Conservation (phyloP, 1,284 basidiomycete genomes). For the Ustilago trichophora region DNA sequence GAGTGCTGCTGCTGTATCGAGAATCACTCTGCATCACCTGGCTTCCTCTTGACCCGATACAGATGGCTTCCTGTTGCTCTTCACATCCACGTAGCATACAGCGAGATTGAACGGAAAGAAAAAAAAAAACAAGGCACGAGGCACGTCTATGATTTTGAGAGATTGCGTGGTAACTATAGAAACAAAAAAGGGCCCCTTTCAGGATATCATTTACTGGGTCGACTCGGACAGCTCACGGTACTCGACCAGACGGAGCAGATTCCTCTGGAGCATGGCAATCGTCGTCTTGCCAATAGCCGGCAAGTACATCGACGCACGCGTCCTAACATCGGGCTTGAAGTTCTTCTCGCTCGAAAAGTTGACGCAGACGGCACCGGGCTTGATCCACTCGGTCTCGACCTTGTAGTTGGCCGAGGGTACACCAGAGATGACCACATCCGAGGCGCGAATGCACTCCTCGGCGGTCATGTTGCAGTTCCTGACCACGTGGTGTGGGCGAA, state of each 20-base stretch:
- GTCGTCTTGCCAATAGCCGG: slow-evolving; percentile 96
- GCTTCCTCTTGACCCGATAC: too few relatives aligned
- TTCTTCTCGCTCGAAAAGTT: slow-evolving; percentile 97
- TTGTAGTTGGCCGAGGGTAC: slow-evolving; percentile 80
- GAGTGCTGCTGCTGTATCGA: too few relatives aligned
- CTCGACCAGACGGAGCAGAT: slow-evolving; percentile 73
- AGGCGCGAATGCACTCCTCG: slow-evolving; percentile 56
- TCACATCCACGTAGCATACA: too few relatives aligned
- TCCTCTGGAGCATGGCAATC: slow-evolving; percentile 93
- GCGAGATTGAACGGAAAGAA: too few relatives aligned
- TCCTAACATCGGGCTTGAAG: slow-evolving; percentile 90
- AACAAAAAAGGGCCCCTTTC: too few relatives aligned
- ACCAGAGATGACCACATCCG: slow-evolving; percentile 62
- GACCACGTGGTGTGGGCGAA: slow-evolving; percentile 79
- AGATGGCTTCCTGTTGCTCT: too few relatives aligned
- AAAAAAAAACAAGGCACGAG: too few relatives aligned
- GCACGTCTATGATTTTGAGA: too few relatives aligned
- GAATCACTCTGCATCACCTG: too few relatives aligned
- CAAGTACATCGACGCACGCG: slow-evolving; percentile 71
- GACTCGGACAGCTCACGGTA: slow-evolving; percentile 47
- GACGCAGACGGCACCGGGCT: slow-evolving; percentile 90
- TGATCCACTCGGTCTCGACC: slow-evolving; percentile 84
- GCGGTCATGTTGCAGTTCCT: slow-evolving; percentile 44
- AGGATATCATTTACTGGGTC: slow-evolving; percentile 3
- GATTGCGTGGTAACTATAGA: not conserved